Conservation (phyloP, 2,329 filamentous ascomycete genomes). For the Monosporascus sp. region DNA sequence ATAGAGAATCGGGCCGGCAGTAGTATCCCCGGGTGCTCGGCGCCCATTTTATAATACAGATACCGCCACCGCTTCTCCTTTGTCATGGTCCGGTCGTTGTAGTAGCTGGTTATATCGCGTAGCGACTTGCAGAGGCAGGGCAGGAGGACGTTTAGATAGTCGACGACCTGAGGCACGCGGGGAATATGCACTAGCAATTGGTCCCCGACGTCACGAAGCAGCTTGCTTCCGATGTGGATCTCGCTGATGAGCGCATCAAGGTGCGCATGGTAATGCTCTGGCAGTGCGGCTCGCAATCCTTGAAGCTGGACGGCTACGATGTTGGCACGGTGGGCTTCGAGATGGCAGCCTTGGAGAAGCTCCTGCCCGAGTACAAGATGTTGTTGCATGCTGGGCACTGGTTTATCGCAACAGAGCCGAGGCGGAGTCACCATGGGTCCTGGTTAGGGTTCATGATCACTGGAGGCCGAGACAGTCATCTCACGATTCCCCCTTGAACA, state of each 20-base stretch:
- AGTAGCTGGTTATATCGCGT: constrained; percentile 46
- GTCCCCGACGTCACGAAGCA: constrained; percentile 51
- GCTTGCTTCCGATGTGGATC: constrained; percentile 36
- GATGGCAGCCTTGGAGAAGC: constrained; percentile 48
- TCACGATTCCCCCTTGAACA: too few relatives aligned
- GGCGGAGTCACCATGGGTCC: too few relatives aligned
- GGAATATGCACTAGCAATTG: constrained; percentile 45
- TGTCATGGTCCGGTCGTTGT: constrained; percentile 44
- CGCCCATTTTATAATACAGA: constrained; percentile 53
- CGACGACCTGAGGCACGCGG: constrained; percentile 45
- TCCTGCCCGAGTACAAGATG: constrained; percentile 18
- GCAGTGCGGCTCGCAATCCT: constrained; percentile 40
- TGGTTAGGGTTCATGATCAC: too few relatives aligned
- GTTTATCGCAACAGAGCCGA: too few relatives aligned
- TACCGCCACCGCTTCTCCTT: constrained; percentile 50
- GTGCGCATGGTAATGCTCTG: constrained; percentile 39
- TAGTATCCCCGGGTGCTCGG: constrained; percentile 45
- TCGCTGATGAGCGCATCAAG: constrained; percentile 44
- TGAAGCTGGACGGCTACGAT: constrained; percentile 42
- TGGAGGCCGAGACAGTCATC: too few relatives aligned
- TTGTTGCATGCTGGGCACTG: too few relatives aligned
- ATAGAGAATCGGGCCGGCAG: constrained; percentile 49
- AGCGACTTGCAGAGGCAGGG: constrained; percentile 50
- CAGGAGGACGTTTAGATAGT: constrained; percentile 52
- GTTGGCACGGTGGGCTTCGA: constrained; percentile 50